Base-by-base conservation (phyloP, 257 asterid genomes). In the Nicotiana obtusifolia region DNA sequence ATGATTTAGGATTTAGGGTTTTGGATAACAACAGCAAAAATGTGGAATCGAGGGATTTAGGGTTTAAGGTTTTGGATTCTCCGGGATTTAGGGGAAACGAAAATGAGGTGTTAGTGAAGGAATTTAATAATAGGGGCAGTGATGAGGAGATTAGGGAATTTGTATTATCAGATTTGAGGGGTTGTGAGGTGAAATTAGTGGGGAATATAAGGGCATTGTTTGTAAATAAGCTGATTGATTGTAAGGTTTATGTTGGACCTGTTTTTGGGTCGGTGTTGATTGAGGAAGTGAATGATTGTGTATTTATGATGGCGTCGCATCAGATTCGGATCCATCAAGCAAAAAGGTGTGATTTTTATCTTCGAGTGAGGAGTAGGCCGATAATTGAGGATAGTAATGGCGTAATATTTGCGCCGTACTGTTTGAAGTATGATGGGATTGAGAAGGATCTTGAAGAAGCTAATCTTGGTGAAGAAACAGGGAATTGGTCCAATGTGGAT, bases 361-460 rank as follows among this genome's bases (percentile, higher is more conserved):
- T 92, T 80, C 88, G 97, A 10, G 95, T 81, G 44, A 88, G 98
- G 87, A 95, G 99, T 86, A 92, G 97, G 79, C 97, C 99, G n/a
- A 93, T 93, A 71, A 91, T 95, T 69, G 99, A 95, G 89, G 95
- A 95, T 67, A 69, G 97, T 80, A 77, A 24, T 64, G 91, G 91
- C 76, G 91, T 91, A 80, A 86, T 93, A 68, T 89, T 93, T 85
- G 96, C 97, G 44, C 97, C 99, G 0, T 93, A 90, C 82, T 85
- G 93, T 76, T 89, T 95, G 90, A 88, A 80, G 56, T 95, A 93
- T 80, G 76, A 84, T 41, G 95, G 94, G 81, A 81, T 93, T 26
- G 92, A 89, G 84, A 81, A 83, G 88, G 93, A 95, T 77, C 92
- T 95, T 4, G 84, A 80, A 35, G 90, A 87, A 84, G 97, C 97